Evolutionary conservation across 768 basidiomycete species (phyloP).

Genomic region (Auricularia sp.): DNA sequence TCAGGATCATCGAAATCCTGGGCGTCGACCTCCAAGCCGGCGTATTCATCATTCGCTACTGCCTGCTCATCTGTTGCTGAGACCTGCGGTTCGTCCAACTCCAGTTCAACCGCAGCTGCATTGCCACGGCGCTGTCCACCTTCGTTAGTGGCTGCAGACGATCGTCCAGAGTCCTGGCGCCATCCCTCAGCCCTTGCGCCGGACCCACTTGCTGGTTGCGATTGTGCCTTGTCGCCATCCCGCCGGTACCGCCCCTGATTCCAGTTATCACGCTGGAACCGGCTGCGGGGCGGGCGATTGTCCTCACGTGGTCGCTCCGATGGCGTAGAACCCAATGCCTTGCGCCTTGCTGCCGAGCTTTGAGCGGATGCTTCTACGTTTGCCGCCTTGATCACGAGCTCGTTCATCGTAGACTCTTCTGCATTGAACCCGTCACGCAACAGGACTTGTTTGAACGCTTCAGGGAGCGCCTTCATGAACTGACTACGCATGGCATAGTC

Average conservation of each 20-base stretch:
- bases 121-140: not conserved
- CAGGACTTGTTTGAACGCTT: not conserved
- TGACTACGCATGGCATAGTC: not conserved
- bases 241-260: no score
- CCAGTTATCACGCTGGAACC: no score
- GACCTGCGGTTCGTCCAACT: not conserved
- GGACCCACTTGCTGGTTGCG: no score
- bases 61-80: not conserved
- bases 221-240: no score
- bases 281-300: not conserved
- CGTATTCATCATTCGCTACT: not conserved
- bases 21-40: not conserved
- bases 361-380: not conserved
- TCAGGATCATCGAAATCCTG: not conserved
- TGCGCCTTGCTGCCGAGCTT: not conserved
- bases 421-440: not conserved
- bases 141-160: no score
- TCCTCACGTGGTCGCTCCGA: not conserved
- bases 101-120: not conserved
- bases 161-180: no score
- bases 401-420: not conserved
- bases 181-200: no score
- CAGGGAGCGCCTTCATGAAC: not conserved
- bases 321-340: not conserved
- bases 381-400: not conserved